phyloP scores from a whole-genome alignment of 2,329 filamentous ascomycete species.

The Fusarium sp. region DNA sequence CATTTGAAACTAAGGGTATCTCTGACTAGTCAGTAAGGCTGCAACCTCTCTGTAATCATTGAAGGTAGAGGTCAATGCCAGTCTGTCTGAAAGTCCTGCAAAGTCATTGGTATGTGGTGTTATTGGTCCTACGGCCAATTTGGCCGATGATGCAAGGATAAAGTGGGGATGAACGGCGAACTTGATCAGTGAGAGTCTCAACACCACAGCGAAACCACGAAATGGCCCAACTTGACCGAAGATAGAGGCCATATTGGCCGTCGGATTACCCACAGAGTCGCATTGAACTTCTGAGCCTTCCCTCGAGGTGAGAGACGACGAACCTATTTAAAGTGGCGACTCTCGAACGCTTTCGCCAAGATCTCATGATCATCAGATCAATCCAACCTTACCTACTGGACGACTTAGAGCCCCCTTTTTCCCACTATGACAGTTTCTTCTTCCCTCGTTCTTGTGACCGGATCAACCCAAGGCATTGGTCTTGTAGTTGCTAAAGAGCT shows the following conservation, averaged over 20 bases:
- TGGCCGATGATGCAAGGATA: background rate
- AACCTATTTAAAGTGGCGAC: background rate
- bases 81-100: background rate
- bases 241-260: background rate
- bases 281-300: too few relatives aligned
- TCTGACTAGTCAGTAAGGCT: too few relatives aligned
- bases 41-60: background rate
- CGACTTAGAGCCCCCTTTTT: too few relatives aligned
- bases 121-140: background rate
- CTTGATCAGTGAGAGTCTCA: background rate
- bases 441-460: constrained; percentile 40
- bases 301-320: fast-evolving
- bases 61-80: too few relatives aligned
- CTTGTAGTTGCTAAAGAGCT: constrained; percentile 37
- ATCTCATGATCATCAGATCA: background rate
- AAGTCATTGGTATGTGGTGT: background rate
- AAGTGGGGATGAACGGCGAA: background rate
- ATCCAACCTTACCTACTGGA: background rate
- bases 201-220: background rate
- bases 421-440: constrained; percentile 15
- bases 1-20: too few relatives aligned
- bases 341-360: too few relatives aligned
- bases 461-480: constrained; percentile 44
- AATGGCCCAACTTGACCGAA: too few relatives aligned
- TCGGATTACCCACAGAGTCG: fast-evolving